Conservation (phyloP, 768 basidiomycete species). For the Phanerochaete sordida region DNA sequence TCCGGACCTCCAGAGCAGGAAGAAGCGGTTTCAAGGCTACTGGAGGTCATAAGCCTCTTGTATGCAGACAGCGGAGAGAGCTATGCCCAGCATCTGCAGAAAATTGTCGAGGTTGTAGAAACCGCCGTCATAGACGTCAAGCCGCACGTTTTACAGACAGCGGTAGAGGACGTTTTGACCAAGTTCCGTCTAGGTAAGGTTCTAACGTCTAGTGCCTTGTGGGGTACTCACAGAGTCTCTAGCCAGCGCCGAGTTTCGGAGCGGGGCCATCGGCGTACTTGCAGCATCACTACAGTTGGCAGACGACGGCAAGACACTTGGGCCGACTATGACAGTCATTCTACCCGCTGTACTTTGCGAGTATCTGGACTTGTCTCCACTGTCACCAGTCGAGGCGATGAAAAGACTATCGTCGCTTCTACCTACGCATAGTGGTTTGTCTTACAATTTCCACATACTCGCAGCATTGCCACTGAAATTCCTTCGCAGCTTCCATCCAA, state of each 20-base stretch:
- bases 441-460: background rate
- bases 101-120: slow-evolving; percentile 38
- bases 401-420: slow-evolving; percentile 42
- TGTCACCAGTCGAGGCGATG: slow-evolving; percentile 47
- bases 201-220: slow-evolving; percentile 4
- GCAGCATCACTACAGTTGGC: slow-evolving; percentile 38
- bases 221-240: slow-evolving; percentile 7
- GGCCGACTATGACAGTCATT: slow-evolving; percentile 66
- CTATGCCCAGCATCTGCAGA: slow-evolving; percentile 52
- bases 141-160: slow-evolving; percentile 47
- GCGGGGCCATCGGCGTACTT: slow-evolving; percentile 25
- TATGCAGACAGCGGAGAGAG: slow-evolving; percentile 48
- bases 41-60: slow-evolving; percentile 53
- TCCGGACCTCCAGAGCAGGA: slow-evolving; percentile 34
- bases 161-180: slow-evolving; percentile 53
- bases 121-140: slow-evolving; percentile 24
- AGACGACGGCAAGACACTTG: slow-evolving; percentile 26
- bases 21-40: slow-evolving; percentile 42
- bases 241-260: slow-evolving; percentile 40
- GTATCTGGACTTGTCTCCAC: slow-evolving; percentile 47
- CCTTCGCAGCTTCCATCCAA: slow-evolving; percentile 56
- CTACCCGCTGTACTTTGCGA: slow-evolving; percentile 66
- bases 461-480: background rate
- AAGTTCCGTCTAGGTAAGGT: slow-evolving; percentile 47
- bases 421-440: slow-evolving; percentile 48